Evolutionary conservation across 2,329 filamentous ascomycete genomes (phyloP), one percentile per base, ranked within the genome.

Genomic region (Apiospora aurea): DNA sequence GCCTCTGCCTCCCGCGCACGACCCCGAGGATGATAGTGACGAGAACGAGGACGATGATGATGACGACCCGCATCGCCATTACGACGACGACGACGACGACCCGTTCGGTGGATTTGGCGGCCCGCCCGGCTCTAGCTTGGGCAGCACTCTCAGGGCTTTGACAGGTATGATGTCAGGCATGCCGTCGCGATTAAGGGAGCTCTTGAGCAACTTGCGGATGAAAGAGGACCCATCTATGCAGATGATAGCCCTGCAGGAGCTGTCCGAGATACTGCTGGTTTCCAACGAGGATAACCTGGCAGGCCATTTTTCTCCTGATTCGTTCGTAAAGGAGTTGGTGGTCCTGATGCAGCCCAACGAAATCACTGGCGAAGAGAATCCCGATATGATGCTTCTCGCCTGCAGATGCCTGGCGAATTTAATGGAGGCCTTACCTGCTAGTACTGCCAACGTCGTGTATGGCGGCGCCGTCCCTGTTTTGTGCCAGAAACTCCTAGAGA

Each of bases 221-320:
- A 96, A 95, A 79, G 94, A 96, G 67, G 94, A 98, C 75, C 90
- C 92, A 7, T 95, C 95, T 0, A 85, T 96, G 51, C 97, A 99
- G 84, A 87, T 97, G 76, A 95, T 98, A 78, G 96, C 96, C 41
- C 85, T 99, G 43, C 94, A 97, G 81, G 96, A 98, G 77, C 87
- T 99, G 8, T 97, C 96, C 0, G 95, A 99, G 82, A 92, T 98
- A 70, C 86, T 99, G 6, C 87, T 99, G 43, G 94, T 99, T 49
- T 97, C 96, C 14, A 98, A 96, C 76, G 96, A 99, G 83, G 96
- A 99, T 80, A 98, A 97, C 75, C 88, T 99, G 14, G 94, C 96
- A 1, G 96, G 96, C 5, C 94, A 98, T 79, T 98, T 99, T 81
- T 94, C 94, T 0, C 94, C 96, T 2, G 96, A 99, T 82, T 89